Evolutionary conservation across 768 basidiomycete species (phyloP), one percentile per base, ranked within the genome.

Genomic region (Leccinum arenicola): DNA sequence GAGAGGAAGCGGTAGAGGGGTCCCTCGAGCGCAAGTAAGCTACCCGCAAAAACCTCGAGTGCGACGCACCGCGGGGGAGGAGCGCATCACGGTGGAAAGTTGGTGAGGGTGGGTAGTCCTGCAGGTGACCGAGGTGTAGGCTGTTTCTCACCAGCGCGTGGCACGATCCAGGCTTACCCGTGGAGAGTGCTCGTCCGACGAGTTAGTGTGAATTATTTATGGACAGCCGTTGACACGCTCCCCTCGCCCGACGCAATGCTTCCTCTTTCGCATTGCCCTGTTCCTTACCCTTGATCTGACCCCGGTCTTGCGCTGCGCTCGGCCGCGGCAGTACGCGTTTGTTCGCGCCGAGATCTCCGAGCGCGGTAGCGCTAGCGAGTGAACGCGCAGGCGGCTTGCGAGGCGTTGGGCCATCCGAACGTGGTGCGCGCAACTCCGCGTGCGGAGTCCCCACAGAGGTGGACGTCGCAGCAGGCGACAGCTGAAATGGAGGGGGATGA

Each of bases 361-460:
- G 54, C 12, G 54, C 56, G 25, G 58, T 58, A 3, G 5, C 3
- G 40, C 40, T 33, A 23, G 45, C 61, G 11, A 58, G 38, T 23
- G 75, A 61, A 49, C 76, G 57, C 7, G 64, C 62, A 4, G 88
- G 87, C 0, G 89, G 88, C 31, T 80, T 77, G 17, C 90, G 87
- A 8, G 90, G 90, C 6, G 86, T 89, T 0, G 89, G 90, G 61
- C 92, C 90, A 61, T 92, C 90, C 0, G 90, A 90, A 36, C 90
- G 78, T 4, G 86, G 87, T 1, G 67, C 60, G 2, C 64, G 77
- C 50, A 27, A 27, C 27, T 27, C 27, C 27, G 27, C 27, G 27
- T 27, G 79, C 1, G 71, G 72, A 2, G 67, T 50, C 33, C 71
- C 54, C 50, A 40, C 23, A 3, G 69, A 67, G 9, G 66, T 55